Percentiles rank a stretch among this genome's conserved stretches.
Evolutionary conservation across 208 protist genomes (phyloP).

Genomic region (Leptomonas pyrrhocoris): DNA sequence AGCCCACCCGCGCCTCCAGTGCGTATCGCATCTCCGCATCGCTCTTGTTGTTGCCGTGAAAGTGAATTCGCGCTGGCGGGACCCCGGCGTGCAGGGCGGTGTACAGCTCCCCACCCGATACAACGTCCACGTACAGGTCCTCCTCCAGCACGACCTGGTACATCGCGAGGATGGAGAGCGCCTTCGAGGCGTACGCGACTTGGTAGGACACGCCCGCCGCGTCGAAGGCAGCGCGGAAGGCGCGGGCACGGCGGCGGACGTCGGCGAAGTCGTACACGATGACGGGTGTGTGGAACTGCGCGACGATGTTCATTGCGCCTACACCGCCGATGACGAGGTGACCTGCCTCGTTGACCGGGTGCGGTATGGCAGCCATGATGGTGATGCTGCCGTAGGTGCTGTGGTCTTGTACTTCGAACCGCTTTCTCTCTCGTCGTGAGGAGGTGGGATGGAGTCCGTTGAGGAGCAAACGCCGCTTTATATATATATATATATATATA

Average conservation of each 20-base stretch:
- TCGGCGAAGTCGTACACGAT: constrained; percentile 18
- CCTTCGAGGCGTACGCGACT: constrained; percentile 24
- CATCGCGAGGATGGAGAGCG: constrained; percentile 10
- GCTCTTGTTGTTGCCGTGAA: constrained; percentile 27
- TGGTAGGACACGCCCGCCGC: constrained; percentile 1
- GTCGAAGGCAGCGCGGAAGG: constrained; percentile 14
- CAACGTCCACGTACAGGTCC: constrained; percentile 11
- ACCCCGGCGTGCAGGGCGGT: constrained; percentile 19
- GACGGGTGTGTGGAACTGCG: background rate
- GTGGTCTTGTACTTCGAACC: background rate
- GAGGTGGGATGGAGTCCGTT: too few relatives aligned
- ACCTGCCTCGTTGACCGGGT: constrained; percentile 7
- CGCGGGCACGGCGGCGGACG: constrained; percentile 3
- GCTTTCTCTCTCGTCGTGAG: constrained; percentile 4
- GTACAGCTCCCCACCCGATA: constrained; percentile 11
- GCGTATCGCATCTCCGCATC: constrained; percentile 12
- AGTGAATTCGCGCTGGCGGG: constrained; percentile 4
- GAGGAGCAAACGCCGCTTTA: too few relatives aligned
- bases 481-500: too few relatives aligned
- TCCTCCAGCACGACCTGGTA: constrained; percentile 16
- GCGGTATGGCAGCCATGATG: background rate
- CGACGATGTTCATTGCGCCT: background rate
- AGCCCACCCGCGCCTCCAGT: constrained; percentile 1
- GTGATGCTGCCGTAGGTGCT: background rate
- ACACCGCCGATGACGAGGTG: constrained; percentile 9